phyloP scores from a whole-genome alignment of 2,329 filamentous ascomycete species.

The Xylaria sp. region DNA sequence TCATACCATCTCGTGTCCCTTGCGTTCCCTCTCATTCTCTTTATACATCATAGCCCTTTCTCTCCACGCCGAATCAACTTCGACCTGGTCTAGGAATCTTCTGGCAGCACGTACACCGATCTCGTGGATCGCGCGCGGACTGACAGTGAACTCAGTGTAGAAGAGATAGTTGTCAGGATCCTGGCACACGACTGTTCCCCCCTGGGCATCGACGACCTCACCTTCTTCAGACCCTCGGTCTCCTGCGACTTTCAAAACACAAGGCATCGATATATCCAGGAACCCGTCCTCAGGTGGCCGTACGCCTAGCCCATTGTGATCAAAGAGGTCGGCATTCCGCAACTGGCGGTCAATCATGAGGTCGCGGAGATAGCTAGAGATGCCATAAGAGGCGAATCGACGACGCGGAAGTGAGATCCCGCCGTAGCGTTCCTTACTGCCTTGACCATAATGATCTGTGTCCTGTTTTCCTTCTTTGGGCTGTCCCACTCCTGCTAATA shows the following conservation, averaged over 20 bases:
- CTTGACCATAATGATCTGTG: constrained; percentile 9
- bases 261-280: constrained; percentile 56
- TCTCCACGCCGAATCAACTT: constrained; percentile 38
- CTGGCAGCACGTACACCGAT: constrained; percentile 48
- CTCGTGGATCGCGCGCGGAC: constrained; percentile 49
- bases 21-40: not conserved
- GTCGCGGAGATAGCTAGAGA: constrained; percentile 54
- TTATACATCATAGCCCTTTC: constrained; percentile 21
- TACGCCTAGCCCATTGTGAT: constrained; percentile 57
- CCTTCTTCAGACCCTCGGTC: constrained; percentile 39
- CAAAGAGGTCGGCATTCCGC: constrained; percentile 54
- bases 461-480: not conserved
- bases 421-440: not conserved
- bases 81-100: constrained; percentile 36
- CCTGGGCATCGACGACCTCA: not conserved
- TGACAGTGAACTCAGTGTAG: constrained; percentile 61
- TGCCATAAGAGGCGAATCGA: constrained; percentile 56
- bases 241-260: constrained; percentile 46
- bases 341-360: constrained; percentile 61
- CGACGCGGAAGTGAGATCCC: constrained; percentile 48
- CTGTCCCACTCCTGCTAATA: constrained; percentile 2
- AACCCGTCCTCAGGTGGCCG: constrained; percentile 51
- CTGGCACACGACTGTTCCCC: constrained; percentile 51
- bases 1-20: not conserved
- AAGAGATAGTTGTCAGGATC: constrained; percentile 61